phyloP scores from a whole-genome alignment of 495 filamentous ascomycete genomes.

The Letharia columbiana region DNA sequence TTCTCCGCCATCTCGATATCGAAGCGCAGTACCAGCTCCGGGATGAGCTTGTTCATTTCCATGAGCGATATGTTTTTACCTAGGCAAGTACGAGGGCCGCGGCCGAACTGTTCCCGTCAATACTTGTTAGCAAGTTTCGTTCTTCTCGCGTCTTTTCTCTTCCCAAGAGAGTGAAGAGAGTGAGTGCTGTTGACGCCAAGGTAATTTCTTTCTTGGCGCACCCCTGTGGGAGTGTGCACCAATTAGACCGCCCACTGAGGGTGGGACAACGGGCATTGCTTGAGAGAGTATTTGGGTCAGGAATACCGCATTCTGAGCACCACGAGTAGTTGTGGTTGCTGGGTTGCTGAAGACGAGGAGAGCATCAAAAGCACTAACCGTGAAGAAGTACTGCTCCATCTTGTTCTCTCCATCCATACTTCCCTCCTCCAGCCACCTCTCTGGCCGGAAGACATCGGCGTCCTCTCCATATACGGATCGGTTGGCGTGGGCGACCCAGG shows the following conservation, averaged over 20 bases:
- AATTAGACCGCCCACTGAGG: background rate
- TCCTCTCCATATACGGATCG: constrained; percentile 39
- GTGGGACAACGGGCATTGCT: background rate
- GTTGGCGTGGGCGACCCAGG: constrained; percentile 47
- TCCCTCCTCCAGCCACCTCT: constrained; percentile 38
- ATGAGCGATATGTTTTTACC: constrained; percentile 43
- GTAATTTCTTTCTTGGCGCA: background rate
- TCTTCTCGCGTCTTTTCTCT: background rate
- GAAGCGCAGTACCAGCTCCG: constrained; percentile 38
- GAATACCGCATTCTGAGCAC: background rate
- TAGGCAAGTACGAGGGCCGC: constrained; percentile 38
- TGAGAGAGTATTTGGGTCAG: background rate
- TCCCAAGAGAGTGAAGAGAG: background rate
- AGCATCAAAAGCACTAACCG: background rate
- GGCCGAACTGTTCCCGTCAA: constrained; percentile 34
- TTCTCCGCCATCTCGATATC: constrained; percentile 31
- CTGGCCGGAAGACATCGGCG: constrained; percentile 35
- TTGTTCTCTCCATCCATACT: background rate
- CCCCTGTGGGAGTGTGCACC: background rate
- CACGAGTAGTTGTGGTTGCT: background rate
- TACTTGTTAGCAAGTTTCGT: background rate
- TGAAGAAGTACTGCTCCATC: constrained; percentile 20
- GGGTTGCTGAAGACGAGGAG: background rate
- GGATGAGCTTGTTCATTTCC: constrained; percentile 42
- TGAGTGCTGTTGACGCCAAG: background rate